These are phyloP conservation scores for Holtermanniella nyarrowii DNA, from an alignment of 768 basidiomycete species.

Conservation along the genomic window DNA sequence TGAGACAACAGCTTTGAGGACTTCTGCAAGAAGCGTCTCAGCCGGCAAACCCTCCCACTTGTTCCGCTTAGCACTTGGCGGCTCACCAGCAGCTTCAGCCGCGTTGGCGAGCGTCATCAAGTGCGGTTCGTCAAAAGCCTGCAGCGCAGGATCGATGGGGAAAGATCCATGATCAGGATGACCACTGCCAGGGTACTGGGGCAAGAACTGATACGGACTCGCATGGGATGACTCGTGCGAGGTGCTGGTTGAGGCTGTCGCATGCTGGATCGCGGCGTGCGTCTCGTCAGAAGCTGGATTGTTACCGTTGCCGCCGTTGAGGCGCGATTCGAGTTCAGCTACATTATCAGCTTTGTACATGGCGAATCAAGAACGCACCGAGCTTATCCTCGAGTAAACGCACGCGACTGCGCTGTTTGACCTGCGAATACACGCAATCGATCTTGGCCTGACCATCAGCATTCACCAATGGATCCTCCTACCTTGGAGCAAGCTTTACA, in stretches of 20 bases:
- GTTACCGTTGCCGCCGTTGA: too few species aligned
- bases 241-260: not conserved
- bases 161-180: too few species aligned
- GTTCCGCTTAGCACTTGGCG: not conserved
- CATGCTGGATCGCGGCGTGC: not conserved
- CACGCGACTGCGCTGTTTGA: slow-evolving; percentile 26
- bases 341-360: too few species aligned
- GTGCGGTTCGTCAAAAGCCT: slow-evolving; percentile 25
- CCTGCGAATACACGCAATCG: slow-evolving; percentile 28
- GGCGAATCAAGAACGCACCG: slow-evolving; percentile 3
- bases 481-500: not conserved
- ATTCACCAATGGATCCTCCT: not conserved
- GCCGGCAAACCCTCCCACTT: slow-evolving; percentile 19
- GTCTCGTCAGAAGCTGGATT: too few species aligned
- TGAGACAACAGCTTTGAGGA: slow-evolving; percentile 16
- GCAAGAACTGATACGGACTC: too few species aligned
- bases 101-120: slow-evolving; percentile 36
- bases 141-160: not conserved
- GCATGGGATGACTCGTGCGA: too few species aligned
- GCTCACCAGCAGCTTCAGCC: slow-evolving; percentile 16
- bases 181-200: too few species aligned
- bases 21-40: slow-evolving; percentile 11
- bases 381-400: slow-evolving; percentile 27
- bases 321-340: too few species aligned
- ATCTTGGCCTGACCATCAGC: slow-evolving; percentile 12